Percentiles rank a stretch among this genome's conserved stretches.
These are phyloP conservation scores for Pleurotus tuoliensis DNA, from an alignment of 768 basidiomycete genomes.

Conservation along the genomic window DNA sequence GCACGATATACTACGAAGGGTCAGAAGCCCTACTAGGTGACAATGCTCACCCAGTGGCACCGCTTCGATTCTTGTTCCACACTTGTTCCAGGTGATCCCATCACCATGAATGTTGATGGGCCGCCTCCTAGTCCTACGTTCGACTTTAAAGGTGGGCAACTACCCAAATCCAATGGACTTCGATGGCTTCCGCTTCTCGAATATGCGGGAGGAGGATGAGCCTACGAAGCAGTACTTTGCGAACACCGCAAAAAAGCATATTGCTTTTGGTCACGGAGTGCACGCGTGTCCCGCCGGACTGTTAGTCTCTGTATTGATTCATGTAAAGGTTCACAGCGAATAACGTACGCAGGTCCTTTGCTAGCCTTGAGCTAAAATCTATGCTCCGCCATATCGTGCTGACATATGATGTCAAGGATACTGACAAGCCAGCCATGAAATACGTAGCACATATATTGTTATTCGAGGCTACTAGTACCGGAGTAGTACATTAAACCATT, in stretches of 20 bases:
- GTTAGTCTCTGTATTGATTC: slow-evolving; percentile 3
- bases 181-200: slow-evolving; percentile 17
- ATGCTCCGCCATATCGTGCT: slow-evolving; percentile 18
- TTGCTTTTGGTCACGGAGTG: slow-evolving; percentile 21
- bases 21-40: too few relatives aligned
- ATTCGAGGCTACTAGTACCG: too few relatives aligned
- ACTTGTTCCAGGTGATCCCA: too few relatives aligned
- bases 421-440: too few relatives aligned
- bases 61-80: too few relatives aligned
- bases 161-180: not conserved
- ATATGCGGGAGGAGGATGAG: slow-evolving; percentile 9
- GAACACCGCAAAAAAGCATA: slow-evolving; percentile 8
- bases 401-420: slow-evolving; percentile 21
- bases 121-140: too few relatives aligned
- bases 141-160: not conserved
- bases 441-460: too few relatives aligned
- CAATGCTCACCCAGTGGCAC: too few relatives aligned
- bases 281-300: slow-evolving; percentile 13
- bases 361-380: slow-evolving; percentile 16
- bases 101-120: too few relatives aligned
- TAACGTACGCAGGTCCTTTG: slow-evolving; percentile 18
- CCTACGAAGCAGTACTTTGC: slow-evolving; percentile 13
- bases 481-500: too few relatives aligned
- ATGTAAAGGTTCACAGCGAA: too few relatives aligned
- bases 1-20: too few relatives aligned